A percentile compares a stretch with the other conserved stretches of the same genome.
phyloP scores from a whole-genome alignment of 768 basidiomycete species.

The Leccinum imitatum region DNA sequence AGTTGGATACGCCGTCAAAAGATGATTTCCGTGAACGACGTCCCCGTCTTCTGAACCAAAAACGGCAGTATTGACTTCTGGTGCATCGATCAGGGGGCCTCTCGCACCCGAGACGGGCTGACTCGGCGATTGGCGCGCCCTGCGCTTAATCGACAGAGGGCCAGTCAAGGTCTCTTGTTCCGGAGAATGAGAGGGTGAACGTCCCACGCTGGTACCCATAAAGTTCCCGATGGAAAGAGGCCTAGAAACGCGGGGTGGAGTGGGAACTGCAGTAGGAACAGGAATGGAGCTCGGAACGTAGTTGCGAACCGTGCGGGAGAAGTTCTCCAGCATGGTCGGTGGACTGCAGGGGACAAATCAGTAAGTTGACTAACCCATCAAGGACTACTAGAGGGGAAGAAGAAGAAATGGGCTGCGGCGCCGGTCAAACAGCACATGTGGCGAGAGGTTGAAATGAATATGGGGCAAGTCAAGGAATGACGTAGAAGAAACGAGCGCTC shows the following conservation, averaged over 20 bases:
- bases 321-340: slow-evolving; percentile 48
- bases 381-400: not conserved
- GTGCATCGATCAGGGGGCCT: slow-evolving; percentile 9
- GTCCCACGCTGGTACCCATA: slow-evolving; percentile 29
- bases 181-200: slow-evolving; percentile 7
- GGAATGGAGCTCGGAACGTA: slow-evolving; percentile 55
- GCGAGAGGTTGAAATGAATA: slow-evolving; percentile 15
- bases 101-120: slow-evolving; percentile 12
- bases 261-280: slow-evolving; percentile 46
- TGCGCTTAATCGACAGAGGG: slow-evolving; percentile 13
- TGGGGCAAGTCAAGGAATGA: slow-evolving; percentile 10
- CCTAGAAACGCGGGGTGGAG: slow-evolving; percentile 49
- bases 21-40: slow-evolving; percentile 11
- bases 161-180: slow-evolving; percentile 15
- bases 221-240: slow-evolving; percentile 50
- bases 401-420: not conserved
- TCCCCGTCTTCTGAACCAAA: slow-evolving; percentile 29
- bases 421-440: slow-evolving; percentile 21
- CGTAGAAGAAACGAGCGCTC: slow-evolving; percentile 1
- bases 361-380: slow-evolving; percentile 4
- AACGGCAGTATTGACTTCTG: slow-evolving; percentile 11
- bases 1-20: slow-evolving; percentile 30
- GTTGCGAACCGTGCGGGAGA: slow-evolving; percentile 52
- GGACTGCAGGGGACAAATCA: slow-evolving; percentile 35
- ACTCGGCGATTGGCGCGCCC: slow-evolving; percentile 6